A percentile compares a stretch with the other conserved stretches of the same genome.
These are phyloP conservation scores for Cynanchum wilfordii DNA, from an alignment of 257 asterid genomes.

Conservation along the genomic window DNA sequence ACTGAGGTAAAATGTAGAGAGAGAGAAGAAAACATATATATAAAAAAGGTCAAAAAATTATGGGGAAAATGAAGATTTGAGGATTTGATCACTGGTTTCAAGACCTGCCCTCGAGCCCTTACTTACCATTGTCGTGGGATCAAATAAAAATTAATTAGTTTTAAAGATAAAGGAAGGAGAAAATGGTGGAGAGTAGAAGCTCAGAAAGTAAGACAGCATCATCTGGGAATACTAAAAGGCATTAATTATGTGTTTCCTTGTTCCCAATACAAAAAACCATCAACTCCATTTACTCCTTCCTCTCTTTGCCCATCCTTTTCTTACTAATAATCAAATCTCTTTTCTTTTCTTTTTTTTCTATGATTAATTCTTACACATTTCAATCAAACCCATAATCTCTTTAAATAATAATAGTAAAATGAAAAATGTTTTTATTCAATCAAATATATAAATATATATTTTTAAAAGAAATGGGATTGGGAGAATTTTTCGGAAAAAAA, in stretches of 20 bases:
- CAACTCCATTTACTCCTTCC: slow-evolving; percentile 5
- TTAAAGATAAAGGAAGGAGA: too few relatives aligned
- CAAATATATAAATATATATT: too few relatives aligned
- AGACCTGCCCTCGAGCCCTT: slow-evolving; percentile 16
- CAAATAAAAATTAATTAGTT: background rate
- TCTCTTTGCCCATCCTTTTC: background rate
- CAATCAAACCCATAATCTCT: too few relatives aligned
- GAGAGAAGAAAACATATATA: background rate
- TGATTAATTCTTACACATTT: too few relatives aligned
- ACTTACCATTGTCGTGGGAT: slow-evolving; percentile 6
- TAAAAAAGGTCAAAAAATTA: background rate
- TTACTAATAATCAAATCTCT: too few relatives aligned
- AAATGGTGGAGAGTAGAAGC: slow-evolving; percentile 7
- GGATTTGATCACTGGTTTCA: background rate
- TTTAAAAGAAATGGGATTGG: too few relatives aligned
- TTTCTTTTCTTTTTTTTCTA: background rate
- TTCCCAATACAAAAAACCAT: slow-evolving; percentile 43
- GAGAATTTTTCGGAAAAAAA: too few relatives aligned
- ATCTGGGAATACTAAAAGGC: slow-evolving; percentile 27
- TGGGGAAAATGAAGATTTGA: background rate
- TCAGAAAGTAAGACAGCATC: slow-evolving; percentile 4
- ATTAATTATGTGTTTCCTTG: slow-evolving; percentile 16
- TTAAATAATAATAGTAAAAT: too few relatives aligned
- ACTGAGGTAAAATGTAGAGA: background rate
- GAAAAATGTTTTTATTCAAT: too few relatives aligned